Evolutionary conservation across 2,329 filamentous ascomycete species (phyloP), one percentile per base, ranked within the genome.

Genomic region (Alternaria brassicicola): DNA sequence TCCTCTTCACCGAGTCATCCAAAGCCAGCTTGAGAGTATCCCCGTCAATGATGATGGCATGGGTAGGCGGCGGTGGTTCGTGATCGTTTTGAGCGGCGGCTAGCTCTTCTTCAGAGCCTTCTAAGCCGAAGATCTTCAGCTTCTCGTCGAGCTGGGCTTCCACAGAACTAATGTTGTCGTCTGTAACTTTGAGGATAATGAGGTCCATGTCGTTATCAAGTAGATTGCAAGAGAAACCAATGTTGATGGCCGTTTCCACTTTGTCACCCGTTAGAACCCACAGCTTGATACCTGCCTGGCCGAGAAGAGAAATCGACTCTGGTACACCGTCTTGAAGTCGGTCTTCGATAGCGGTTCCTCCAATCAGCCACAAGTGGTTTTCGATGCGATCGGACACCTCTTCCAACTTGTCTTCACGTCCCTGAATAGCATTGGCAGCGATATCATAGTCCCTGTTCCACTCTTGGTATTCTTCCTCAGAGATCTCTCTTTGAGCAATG

Each of bases 241-340:
- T 99, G 80, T 99, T 99, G 87, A 99, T 99, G 57, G 96, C 95
- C 23, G 95, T 99, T 80, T 99, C 95, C 30, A 98, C 94, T 79
- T 98, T 99, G 83, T 99, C 95, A 63, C 96, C 95, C 15, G 95
- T 99, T 64, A 99, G 82, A 52, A 99, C 95, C 95, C 95, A 99
- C 7, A 99, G 86, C 79, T 99, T 99, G 79, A 99, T 97, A 76
- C 96, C 96, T 52, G 95, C 95, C 71, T 93, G 88, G 28, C 90
- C 94, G 51, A 99, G 87, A 42, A 99, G 81, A 49, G 90, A 91
- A 69, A 99, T 99, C 0, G 95, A 94, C 74, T 98, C 95, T 6
- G 95, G 95, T 3, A 99, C 95, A 58, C 94, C 95, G 68, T 99
- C 95, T 79, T 99, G 95, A 26, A 99, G 84, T 68, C 93, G 88